These are phyloP conservation scores for Fusarium euwallaceae DNA, from an alignment of 2,329 filamentous ascomycete genomes.

Conservation along the genomic window DNA sequence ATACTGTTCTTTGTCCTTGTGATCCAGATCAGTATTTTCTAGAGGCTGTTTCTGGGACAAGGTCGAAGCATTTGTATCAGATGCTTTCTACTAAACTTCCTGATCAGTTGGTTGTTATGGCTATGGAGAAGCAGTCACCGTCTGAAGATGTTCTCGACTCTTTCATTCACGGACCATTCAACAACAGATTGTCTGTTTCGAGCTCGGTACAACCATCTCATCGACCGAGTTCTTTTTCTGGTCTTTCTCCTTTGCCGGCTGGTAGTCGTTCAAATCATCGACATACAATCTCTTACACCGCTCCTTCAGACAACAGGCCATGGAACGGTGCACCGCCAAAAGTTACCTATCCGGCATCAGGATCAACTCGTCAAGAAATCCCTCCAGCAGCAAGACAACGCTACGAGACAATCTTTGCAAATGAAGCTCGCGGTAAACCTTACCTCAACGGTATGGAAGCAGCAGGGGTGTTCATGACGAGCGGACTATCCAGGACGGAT, in stretches of 20 bases:
- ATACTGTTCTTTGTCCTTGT: constrained; percentile 24
- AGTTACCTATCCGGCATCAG: neutral
- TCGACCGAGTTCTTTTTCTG: constrained; percentile 11
- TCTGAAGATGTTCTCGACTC: neutral
- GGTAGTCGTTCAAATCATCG: neutral
- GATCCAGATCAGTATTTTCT: constrained; percentile 18
- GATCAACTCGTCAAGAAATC: neutral
- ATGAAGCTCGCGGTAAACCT: constrained; percentile 10
- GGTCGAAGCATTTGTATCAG: constrained; percentile 12
- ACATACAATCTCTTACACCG: neutral
- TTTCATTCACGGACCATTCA: neutral
- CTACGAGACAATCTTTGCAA: constrained; percentile 20
- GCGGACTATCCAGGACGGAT: constrained; percentile 30
- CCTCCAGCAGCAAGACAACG: constrained; percentile 8
- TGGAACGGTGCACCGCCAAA: neutral
- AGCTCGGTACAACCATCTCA: neutral
- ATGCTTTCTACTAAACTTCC: constrained; percentile 8
- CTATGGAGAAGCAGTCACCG: neutral
- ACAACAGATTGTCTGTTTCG: neutral
- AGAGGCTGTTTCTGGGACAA: neutral
- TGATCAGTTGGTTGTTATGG: neutral
- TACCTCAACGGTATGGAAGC: constrained; percentile 40
- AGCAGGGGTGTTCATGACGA: constrained; percentile 31
- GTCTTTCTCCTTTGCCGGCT: neutral
- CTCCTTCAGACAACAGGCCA: neutral